Evolutionary conservation across 495 filamentous ascomycete genomes (phyloP), one percentile per base, ranked within the genome.

Genomic region (Lasiosphaeris hirsuta): DNA sequence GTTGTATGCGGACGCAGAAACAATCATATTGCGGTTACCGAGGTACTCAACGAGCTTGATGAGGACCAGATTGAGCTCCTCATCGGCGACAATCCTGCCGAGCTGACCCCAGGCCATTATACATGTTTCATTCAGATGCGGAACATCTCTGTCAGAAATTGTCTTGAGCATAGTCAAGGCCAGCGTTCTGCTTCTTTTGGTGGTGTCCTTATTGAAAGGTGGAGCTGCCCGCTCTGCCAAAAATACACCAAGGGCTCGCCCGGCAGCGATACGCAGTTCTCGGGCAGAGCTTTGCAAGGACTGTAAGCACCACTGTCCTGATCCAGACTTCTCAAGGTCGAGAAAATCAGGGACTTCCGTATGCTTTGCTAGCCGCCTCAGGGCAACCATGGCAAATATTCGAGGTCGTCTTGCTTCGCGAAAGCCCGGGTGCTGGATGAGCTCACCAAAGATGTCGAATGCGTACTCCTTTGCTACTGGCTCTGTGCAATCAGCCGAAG

Each of bases 61-160:
- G 35, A 98, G 78, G 37, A 90, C 88, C 48, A 97, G 81, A 62
- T 93, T 92, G 43, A 94, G 82, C 67, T 95, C 88, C 41, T 92
- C 85, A 59, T 91, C 89, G 9, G 63, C 55, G 45, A 71, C 65
- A 19, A 70, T 63, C 80, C 78, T 81, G 60, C 87, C 92, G 51
- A 96, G 80, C 62, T 89, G 86, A 41, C 87, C 89, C 78, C 92
- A 88, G 14, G 90, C 89, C 60, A 94, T 69, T 40, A 98, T 85
- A 58, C 88, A 88, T 13, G 90, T 90, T 67, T 97, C 94, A 56
- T 92, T 86, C 14, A 90, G 66, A 50, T 83, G 74, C 6, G 81
- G 71, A 7, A 81, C 75, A 34, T 84, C 79, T 51, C 81, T 83
- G 9, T 89, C 85, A 0, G 88, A 88, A 4, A 94, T 75, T 3